Base-by-base conservation (phyloP, 176 grass and related monocot species). In the Ananas comosus region DNA sequence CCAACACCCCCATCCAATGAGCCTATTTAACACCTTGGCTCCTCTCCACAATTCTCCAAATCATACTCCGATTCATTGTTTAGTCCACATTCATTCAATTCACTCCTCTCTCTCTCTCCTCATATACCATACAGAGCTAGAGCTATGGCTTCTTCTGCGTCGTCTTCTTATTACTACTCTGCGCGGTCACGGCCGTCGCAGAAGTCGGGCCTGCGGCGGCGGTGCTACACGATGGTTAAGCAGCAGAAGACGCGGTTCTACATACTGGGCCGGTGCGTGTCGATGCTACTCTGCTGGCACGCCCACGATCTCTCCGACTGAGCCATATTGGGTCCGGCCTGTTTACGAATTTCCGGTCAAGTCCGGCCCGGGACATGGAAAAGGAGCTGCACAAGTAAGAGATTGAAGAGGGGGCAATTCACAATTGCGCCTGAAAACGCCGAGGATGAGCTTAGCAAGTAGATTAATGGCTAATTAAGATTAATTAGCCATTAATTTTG, bases 241-340 rank as follows among this genome's bases (percentile, higher is more conserved):
- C 69, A 85, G 85, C 91, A 95, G 77, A 90, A 90, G 83, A 95
- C 91, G 24, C 72, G 87, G 74, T 75, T 95, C 64, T 95, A 95
- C 80, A 95, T 95, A 66, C 81, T 95, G 24, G 86, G 79, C 69
- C 68, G 84, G 16, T 95, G 91, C 83, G 75, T 90, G 13, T 76
- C 91, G 58, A 95, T 95, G 87, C 83, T 95, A 53, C 81, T 95
- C 11, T 95, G 87, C 80, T 95, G 91, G 91, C 81, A 76, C 69
- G 76, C 85, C 51, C 84, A 82, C 16, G 78, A 83, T 68, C 67
- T 74, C 2, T 81, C 86, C 29, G 83, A 90, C 79, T 90, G 81
- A 87, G 33, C 53, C 8, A 42, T 42, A 42, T 17, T 13, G 1
- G 8, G 9, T 48, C 29, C 5, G 25, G 29, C 21, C 8, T 0